phyloP scores from a whole-genome alignment of 257 asterid species.

The Solanum appendiculatum region DNA sequence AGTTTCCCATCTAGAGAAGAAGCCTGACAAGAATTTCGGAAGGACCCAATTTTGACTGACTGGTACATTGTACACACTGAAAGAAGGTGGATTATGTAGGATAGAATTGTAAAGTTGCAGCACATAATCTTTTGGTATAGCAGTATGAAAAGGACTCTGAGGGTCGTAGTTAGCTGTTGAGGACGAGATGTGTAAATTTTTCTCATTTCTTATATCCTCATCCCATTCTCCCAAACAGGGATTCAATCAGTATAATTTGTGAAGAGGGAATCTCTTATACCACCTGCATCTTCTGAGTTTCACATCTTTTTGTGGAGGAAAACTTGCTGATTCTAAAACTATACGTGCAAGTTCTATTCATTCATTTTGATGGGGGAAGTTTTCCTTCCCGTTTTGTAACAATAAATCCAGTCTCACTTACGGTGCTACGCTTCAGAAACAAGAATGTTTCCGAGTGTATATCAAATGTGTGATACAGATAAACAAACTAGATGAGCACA shows the following conservation, averaged over 20 bases:
- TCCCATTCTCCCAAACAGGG: neutral
- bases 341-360: neutral
- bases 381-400: neutral
- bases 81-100: neutral
- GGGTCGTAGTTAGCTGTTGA: neutral
- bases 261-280: neutral
- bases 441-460: neutral
- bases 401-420: neutral
- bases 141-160: neutral
- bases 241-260: neutral
- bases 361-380: neutral
- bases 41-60: conserved; percentile 4
- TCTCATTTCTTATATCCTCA: neutral
- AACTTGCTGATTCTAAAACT: neutral
- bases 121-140: neutral
- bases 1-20: neutral
- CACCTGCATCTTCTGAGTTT: neutral
- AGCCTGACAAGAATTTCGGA: neutral
- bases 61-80: neutral
- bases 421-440: neutral
- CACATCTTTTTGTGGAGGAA: neutral
- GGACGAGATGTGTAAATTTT: neutral
- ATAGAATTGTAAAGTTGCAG: neutral
- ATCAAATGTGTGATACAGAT: neutral
- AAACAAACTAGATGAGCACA: neutral